Percentiles rank a stretch among this genome's conserved stretches.
phyloP scores from a whole-genome alignment of 2,329 filamentous ascomycete genomes.

The Paradendryphiella salina region DNA sequence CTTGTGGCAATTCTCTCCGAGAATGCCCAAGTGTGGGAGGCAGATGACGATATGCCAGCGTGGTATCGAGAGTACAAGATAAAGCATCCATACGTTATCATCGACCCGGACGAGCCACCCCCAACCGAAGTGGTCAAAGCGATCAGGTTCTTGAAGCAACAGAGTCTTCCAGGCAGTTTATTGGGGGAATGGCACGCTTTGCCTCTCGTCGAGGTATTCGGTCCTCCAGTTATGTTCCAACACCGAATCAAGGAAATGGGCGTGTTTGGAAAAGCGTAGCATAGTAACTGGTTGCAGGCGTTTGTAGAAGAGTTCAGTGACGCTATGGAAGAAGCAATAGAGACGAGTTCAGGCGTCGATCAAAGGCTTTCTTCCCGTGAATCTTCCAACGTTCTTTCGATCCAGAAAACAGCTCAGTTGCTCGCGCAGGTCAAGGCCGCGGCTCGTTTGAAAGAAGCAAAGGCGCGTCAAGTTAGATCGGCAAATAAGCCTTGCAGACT shows the following conservation, averaged over 20 bases:
- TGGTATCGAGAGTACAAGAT: slow-evolving; percentile 14
- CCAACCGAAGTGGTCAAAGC: slow-evolving; percentile 15
- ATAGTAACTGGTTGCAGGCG: slow-evolving; percentile 5
- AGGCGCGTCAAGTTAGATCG: not conserved
- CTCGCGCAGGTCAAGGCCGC: not conserved
- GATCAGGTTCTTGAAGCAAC: slow-evolving; percentile 21
- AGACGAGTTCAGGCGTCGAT: not conserved
- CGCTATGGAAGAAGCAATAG: not conserved
- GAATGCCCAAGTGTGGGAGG: slow-evolving; percentile 11
- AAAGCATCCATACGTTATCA: slow-evolving; percentile 4
- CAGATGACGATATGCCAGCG: slow-evolving; percentile 10
- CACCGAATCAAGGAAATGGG: not conserved
- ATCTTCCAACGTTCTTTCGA: not conserved
- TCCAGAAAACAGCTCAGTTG: not conserved
- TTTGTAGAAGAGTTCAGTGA: not conserved
- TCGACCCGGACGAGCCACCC: slow-evolving; percentile 27
- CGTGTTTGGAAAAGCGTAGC: not conserved
- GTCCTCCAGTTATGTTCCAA: not conserved
- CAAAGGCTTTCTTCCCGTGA: not conserved
- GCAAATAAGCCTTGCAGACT: not conserved
- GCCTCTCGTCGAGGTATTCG: slow-evolving; percentile 15
- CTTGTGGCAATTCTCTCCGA: slow-evolving; percentile 12
- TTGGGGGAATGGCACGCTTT: slow-evolving; percentile 19
- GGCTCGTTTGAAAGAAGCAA: not conserved
- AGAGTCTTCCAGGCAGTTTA: slow-evolving; percentile 22